Evolutionary conservation across 495 filamentous ascomycete species (phyloP).

Genomic region (Neurospora sp.): DNA sequence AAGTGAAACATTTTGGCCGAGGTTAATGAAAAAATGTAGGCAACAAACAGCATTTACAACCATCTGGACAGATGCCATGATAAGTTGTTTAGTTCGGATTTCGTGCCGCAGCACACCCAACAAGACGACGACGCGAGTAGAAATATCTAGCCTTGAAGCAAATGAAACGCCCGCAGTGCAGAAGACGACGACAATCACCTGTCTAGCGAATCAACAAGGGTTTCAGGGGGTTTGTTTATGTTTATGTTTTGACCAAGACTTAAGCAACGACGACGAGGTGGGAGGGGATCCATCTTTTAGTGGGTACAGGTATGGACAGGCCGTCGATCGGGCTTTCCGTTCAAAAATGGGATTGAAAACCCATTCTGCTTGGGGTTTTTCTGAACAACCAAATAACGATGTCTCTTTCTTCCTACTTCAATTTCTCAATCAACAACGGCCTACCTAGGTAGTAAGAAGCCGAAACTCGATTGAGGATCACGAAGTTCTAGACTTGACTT

Average conservation of each 20-base stretch:
- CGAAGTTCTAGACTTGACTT: background rate
- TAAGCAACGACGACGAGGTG: background rate
- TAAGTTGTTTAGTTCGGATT: background rate
- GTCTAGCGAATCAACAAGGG: background rate
- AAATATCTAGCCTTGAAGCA: background rate
- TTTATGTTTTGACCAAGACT: background rate
- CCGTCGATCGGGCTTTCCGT: too few species aligned
- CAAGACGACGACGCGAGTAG: background rate
- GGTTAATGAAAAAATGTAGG: background rate
- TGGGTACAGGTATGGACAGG: background rate
- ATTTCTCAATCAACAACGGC: too few species aligned
- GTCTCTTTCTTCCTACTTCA: too few species aligned
- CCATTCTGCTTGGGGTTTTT: background rate
- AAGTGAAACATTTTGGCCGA: background rate
- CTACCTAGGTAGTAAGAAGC: too few species aligned
- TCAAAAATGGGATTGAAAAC: background rate
- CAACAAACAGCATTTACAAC: background rate
- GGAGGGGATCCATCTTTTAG: background rate
- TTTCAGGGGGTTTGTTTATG: background rate
- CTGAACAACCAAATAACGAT: background rate
- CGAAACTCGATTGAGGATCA: too few species aligned
- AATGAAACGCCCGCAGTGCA: background rate
- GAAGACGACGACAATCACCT: background rate
- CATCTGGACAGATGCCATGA: background rate
- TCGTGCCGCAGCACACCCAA: background rate